A percentile compares a stretch with the other conserved stretches of the same genome.
phyloP scores from a whole-genome alignment of 2,329 filamentous ascomycete species.

The Sclerotinia borealis region DNA sequence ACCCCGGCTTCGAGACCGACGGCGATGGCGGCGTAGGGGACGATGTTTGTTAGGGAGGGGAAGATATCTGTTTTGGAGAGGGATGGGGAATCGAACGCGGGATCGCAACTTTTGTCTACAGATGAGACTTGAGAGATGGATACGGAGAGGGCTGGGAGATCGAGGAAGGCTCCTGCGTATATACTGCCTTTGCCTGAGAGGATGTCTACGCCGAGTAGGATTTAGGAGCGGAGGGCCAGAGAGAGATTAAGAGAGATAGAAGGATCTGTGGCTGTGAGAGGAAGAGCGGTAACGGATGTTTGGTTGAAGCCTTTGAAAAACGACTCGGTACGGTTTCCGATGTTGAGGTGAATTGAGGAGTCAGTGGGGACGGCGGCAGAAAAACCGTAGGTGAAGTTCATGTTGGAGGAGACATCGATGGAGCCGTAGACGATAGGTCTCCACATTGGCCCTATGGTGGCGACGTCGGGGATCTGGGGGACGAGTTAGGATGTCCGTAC shows the following conservation, averaged over 20 bases:
- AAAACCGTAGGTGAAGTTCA: constrained; percentile 10
- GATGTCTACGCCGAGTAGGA: constrained; percentile 8
- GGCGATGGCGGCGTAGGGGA: neutral
- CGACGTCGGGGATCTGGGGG: neutral
- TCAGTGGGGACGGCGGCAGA: neutral
- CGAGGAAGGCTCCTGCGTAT: neutral
- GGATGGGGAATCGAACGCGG: neutral
- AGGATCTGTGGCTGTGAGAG: neutral
- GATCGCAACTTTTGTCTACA: neutral
- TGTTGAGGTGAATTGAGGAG: neutral
- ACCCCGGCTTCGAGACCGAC: neutral
- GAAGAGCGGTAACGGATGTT: neutral
- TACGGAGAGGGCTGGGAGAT: neutral
- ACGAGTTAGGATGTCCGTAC: neutral
- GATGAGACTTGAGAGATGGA: constrained; percentile 1
- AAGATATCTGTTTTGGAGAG: neutral
- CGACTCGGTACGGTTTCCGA: constrained; percentile 1
- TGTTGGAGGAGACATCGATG: neutral
- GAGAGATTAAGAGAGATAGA: neutral
- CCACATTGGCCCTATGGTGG: constrained; percentile 1
- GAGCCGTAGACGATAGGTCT: neutral
- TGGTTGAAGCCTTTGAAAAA: neutral
- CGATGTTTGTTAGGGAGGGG: constrained; percentile 2
- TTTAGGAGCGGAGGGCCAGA: neutral
- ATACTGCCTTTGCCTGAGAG: neutral